Evolutionary conservation across 352 stramenopile genomes (phyloP).

Genomic region (Globisporangium takayamanum): DNA sequence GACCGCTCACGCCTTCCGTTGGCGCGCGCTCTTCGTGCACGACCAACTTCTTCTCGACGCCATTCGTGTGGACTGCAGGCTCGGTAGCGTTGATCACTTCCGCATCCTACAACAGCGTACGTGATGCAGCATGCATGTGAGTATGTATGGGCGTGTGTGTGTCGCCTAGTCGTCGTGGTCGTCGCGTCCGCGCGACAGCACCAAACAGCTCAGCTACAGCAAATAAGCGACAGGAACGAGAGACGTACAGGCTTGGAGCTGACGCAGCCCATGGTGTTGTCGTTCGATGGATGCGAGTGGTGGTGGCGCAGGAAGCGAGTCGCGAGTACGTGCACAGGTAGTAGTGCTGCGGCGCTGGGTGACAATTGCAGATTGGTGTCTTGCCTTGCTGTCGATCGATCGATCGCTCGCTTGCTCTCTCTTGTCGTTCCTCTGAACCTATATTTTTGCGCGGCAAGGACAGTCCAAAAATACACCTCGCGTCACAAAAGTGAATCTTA

Average conservation of each 20-base stretch:
- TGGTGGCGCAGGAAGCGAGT: background rate
- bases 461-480: slow-evolving; percentile 5
- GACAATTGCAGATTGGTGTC: slow-evolving; percentile 10
- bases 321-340: background rate
- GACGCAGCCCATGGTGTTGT: slow-evolving; percentile 54
- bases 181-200: background rate
- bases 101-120: slow-evolving; percentile 21
- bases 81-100: slow-evolving; percentile 27
- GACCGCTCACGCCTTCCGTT: slow-evolving; percentile 8
- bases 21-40: slow-evolving; percentile 17
- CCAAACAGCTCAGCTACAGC: too few species aligned
- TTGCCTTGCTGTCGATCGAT: background rate
- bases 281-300: background rate
- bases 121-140: slow-evolving; percentile 2
- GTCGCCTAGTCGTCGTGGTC: too few species aligned
- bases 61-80: slow-evolving; percentile 25
- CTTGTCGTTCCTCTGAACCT: background rate
- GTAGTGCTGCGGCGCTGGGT: slow-evolving; percentile 12
- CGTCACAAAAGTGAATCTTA: slow-evolving; percentile 3
- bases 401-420: background rate
- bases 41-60: slow-evolving; percentile 23
- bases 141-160: background rate
- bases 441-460: background rate
- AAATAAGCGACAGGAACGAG: too few species aligned
- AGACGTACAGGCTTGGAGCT: slow-evolving; percentile 59